Base-by-base conservation (phyloP, 768 basidiomycete species). In the Pulveroboletus sp. region DNA sequence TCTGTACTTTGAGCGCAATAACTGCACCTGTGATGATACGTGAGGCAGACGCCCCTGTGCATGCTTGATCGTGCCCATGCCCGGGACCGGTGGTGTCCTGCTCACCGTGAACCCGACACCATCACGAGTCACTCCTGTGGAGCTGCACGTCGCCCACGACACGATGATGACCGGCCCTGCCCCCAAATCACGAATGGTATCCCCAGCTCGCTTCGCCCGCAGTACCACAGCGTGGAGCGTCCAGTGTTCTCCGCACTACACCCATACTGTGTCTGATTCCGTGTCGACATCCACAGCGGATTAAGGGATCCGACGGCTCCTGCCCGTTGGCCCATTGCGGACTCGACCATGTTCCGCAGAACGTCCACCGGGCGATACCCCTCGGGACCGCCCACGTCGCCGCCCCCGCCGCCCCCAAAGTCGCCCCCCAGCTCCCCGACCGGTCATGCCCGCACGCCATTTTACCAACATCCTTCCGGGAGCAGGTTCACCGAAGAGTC, bases 401-500 rank as follows among this genome's bases (percentile, higher is more conserved):
- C 54, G 3, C 51, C 63, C 14, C 54, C 51, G 32, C 17, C 54
- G 3, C 51, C 63, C 14, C 31, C 51, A 27, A 47, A 44, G 12
- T 53, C 58, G 1, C 40, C 60, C 12, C 53, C 56, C 12, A 45
- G 39, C 24, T 67, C 64, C 3, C 58, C 58, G 0, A 42, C 55
- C 18, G 21, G 38, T 15, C 50, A 17, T 3, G 5, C 3, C 8
- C 57, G 30, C 18, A 1, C 21, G 21, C 21, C 46, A 3, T 51
- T 50, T 9, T 54, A 57, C 36, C 64, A 55, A 11, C 54, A 56
- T 17, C 46, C 57, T 27, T 57, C 58, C 11, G 67, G 65, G 15
- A 67, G 66, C 51, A 60, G 63, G 21, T 69, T 67, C 44, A 58
- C 47, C 21, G 66, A 67, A 15, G 62, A 57, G 0, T 31, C 52